These are phyloP conservation scores for Tuber borchii DNA, from an alignment of 495 filamentous ascomycete genomes.

Conservation along the genomic window DNA sequence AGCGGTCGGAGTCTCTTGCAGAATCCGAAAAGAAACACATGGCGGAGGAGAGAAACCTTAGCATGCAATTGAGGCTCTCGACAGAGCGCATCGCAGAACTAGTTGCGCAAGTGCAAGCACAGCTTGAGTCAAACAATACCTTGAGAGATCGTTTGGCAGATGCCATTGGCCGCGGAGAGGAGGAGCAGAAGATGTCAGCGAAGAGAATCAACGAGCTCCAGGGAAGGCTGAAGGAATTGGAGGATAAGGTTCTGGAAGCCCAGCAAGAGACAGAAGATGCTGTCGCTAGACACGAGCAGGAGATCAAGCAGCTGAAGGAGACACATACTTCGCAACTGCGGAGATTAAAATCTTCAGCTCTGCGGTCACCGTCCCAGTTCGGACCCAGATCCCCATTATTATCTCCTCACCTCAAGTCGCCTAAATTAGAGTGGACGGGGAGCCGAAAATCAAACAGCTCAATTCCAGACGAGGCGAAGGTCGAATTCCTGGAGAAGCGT, in stretches of 20 bases:
- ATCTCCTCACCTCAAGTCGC: conserved; percentile 51
- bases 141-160: conserved; percentile 75
- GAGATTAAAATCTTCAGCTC: conserved; percentile 56
- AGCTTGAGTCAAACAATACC: conserved; percentile 66
- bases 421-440: conserved; percentile 44
- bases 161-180: conserved; percentile 79
- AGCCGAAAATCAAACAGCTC: conserved; percentile 53
- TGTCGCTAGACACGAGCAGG: conserved; percentile 76
- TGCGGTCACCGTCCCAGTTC: conserved; percentile 41
- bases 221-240: conserved; percentile 64
- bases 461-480: conserved; percentile 56
- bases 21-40: conserved; percentile 58
- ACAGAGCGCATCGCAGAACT: conserved; percentile 71
- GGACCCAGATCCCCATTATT: conserved; percentile 52
- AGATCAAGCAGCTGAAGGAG: conserved; percentile 66
- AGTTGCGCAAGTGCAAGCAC: conserved; percentile 62
- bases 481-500: conserved; percentile 64
- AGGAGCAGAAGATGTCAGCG: conserved; percentile 70
- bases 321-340: conserved; percentile 70
- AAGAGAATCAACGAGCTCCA: conserved; percentile 78
- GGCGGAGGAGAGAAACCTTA: conserved; percentile 56
- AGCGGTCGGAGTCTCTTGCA: conserved; percentile 58
- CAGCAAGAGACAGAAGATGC: conserved; percentile 83
- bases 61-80: conserved; percentile 60
- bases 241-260: conserved; percentile 74